These are phyloP conservation scores for Singerocomus inundabilis DNA, from an alignment of 1,284 basidiomycete species.

Conservation along the genomic window DNA sequence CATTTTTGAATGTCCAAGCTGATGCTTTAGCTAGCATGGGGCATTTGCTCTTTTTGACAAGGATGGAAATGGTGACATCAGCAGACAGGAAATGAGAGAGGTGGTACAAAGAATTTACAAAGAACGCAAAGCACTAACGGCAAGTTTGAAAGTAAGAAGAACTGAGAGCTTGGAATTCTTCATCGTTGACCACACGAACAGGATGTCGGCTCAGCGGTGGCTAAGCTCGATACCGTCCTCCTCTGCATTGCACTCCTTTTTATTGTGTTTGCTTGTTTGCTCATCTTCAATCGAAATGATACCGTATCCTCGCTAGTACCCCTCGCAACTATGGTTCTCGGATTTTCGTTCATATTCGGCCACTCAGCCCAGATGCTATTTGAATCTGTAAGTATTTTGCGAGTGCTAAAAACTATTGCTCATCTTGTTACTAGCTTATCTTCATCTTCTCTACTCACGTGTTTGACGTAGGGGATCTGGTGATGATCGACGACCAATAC, in stretches of 20 bases:
- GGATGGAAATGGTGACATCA: constrained; percentile 82
- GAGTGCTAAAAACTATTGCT: not conserved
- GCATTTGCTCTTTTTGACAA: constrained; percentile 81
- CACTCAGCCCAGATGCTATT: constrained; percentile 82
- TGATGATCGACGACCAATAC: constrained; percentile 64
- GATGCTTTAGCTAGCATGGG: constrained; percentile 44
- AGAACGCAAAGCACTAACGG: constrained; percentile 71
- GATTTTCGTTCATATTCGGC: constrained; percentile 81
- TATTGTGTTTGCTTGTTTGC: constrained; percentile 70
- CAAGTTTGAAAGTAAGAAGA: constrained; percentile 61
- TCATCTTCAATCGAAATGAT: constrained; percentile 73
- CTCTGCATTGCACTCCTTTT: constrained; percentile 58
- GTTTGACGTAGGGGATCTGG: constrained; percentile 75
- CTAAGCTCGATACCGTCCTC: constrained; percentile 74
- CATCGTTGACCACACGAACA: constrained; percentile 25
- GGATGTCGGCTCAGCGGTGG: constrained; percentile 71
- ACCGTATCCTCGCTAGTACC: constrained; percentile 80
- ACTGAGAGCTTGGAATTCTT: not conserved
- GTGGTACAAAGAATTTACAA: constrained; percentile 81
- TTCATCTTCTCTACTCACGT: constrained; percentile 85
- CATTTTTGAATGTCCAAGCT: not conserved
- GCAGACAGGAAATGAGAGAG: constrained; percentile 80
- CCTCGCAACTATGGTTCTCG: constrained; percentile 75
- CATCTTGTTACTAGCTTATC: constrained; percentile 48
- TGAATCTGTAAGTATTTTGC: constrained; percentile 54